These are phyloP conservation scores for Ormosia emarginata DNA, from an alignment of 306 rosid species.

Conservation along the genomic window DNA sequence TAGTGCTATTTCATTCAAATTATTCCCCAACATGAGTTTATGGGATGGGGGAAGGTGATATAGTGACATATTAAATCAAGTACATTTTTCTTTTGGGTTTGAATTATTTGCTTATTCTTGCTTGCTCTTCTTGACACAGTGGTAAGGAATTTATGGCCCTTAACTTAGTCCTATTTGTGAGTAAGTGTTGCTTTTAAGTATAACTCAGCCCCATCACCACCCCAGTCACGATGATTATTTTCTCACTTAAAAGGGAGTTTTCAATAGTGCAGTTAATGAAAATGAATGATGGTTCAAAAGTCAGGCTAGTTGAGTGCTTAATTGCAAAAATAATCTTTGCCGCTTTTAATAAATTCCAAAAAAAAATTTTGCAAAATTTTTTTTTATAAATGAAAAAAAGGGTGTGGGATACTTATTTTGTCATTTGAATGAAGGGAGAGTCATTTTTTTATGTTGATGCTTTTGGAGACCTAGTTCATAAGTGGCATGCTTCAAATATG, in stretches of 20 bases:
- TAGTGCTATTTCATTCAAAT: not conserved
- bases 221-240: not conserved
- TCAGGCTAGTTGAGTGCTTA: not conserved
- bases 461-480: not conserved
- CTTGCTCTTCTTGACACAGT: not conserved
- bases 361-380: slow-evolving; percentile 4
- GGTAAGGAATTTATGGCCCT: not conserved
- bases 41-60: not conserved
- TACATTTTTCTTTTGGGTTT: not conserved
- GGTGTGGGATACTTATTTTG: not conserved
- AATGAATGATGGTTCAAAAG: slow-evolving; percentile 6
- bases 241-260: not conserved
- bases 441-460: not conserved
- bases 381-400: not conserved
- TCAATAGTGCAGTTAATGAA: not conserved
- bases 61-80: not conserved
- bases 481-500: not conserved
- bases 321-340: not conserved
- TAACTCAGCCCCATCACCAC: not conserved
- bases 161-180: not conserved
- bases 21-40: not conserved
- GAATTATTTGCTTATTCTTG: not conserved
- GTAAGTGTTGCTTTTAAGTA: not conserved
- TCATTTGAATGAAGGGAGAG: not conserved
- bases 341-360: not conserved